Base-by-base conservation (phyloP, 768 basidiomycete genomes). In the Russula ochroleuca region DNA sequence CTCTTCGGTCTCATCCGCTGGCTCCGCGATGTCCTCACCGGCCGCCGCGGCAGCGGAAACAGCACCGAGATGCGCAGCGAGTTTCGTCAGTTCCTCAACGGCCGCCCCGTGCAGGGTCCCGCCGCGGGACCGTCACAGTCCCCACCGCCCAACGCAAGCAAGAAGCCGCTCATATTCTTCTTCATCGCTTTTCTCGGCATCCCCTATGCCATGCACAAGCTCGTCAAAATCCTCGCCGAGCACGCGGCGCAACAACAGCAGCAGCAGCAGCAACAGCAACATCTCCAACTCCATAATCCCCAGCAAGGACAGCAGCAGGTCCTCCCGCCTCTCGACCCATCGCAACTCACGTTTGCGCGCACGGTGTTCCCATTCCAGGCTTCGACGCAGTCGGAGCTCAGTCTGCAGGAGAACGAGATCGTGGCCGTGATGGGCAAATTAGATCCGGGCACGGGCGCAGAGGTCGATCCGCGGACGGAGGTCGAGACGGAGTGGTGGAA, bases 101-200 rank as follows among this genome's bases (percentile, higher is more conserved):
- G 87, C 0, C 76, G 79, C 54, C 84, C 84, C 0, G 79, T 85
- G 3, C 83, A 81, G 50, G 80, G 80, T 0, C 81, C 82, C 13
- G 63, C 66, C 0, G 15, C 52, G 6, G 13, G 31, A 9, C 28
- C 41, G 19, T 6, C 48, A 0, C 28, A 28, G 17, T 8, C 1
- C 33, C 73, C 76, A 9, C 67, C 72, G 51, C 85, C 85, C 2
- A 87, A 84, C 71, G 82, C 91, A 6, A 88, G 85, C 75, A 89
- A 85, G 74, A 98, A 97, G 73, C 97, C 97, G 0, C 80, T 98
- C 51, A 77, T 98, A 72, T 78, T 98, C 66, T 98, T 99, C 82
- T 82, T 99, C 68, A 83, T 98, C 62, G 93, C 95, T 31, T 85
- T 97, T 61, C 81, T 98, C 70, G 97, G 97, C 59, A 75, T 99